Evolutionary conservation across 345 rosid genomes (phyloP).

Genomic region (Excoecaria agallocha): DNA sequence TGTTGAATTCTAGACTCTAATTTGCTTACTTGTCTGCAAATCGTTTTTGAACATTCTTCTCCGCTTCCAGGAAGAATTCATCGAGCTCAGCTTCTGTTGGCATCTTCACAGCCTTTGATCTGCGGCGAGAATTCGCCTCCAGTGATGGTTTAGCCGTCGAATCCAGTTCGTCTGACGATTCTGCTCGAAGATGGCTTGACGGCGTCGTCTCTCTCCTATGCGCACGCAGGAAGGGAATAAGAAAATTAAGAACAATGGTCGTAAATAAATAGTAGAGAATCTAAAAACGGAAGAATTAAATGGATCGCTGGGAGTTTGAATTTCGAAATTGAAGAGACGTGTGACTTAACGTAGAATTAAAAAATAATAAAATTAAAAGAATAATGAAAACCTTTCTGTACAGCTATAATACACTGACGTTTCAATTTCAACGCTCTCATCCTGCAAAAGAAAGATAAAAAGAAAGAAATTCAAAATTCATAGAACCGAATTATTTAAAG

Average conservation of each 20-base stretch:
- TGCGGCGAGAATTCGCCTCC: conserved; percentile 41
- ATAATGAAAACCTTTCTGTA: conserved; percentile 36
- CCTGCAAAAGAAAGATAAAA: conserved; percentile 27
- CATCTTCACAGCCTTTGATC: conserved; percentile 32
- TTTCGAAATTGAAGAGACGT: conserved; percentile 27
- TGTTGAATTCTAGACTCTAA: not conserved
- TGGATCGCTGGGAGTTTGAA: conserved; percentile 22
- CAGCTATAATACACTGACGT: conserved; percentile 44
- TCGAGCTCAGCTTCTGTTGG: conserved; percentile 56
- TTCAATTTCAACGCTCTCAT: conserved; percentile 49
- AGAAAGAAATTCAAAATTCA: conserved; percentile 16
- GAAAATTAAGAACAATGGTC: not conserved
- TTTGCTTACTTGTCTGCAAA: conserved; percentile 54
- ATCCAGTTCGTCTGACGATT: conserved; percentile 35
- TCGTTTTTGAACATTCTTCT: conserved; percentile 42
- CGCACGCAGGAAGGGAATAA: not conserved
- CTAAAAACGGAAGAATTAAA: conserved; percentile 14
- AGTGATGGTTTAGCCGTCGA: conserved; percentile 26
- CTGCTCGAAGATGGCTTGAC: conserved; percentile 35
- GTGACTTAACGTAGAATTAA: not conserved
- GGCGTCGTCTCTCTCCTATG: conserved; percentile 43
- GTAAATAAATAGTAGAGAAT: conserved; percentile 1
- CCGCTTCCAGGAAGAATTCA: conserved; percentile 62
- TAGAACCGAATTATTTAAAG: conserved; percentile 14
- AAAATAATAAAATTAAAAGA: not conserved